Evolutionary conservation across 345 rosid genomes (phyloP), one percentile per base, ranked within the genome.

Genomic region (Hirschfeldia incana): DNA sequence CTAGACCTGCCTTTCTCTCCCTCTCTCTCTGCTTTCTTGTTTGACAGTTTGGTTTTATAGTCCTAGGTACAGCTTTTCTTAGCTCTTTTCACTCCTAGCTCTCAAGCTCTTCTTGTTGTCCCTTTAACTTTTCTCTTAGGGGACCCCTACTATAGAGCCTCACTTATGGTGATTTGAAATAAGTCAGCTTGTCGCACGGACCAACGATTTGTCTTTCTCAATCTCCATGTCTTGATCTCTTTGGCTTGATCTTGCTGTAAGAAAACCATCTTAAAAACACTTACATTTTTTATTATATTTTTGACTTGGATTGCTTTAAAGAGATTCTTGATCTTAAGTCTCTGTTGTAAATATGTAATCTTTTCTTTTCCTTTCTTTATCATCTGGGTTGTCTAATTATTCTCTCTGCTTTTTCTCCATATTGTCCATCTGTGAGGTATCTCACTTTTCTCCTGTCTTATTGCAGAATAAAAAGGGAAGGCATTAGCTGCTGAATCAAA

Each of bases 261-360:
- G 1, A 34, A 57, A 72, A 46, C 34, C 55, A 46, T 46, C 16
- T 46, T 46, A 46, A 69, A 34, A 72, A 46, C 49, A 69, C 62
- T 63, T 39, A 5, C 39, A 37, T 59, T 21, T 71, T 17, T 33
- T 3, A 11, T 29, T 12, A 4, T 58, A 8, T 58, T 17, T 61
- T 63, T 33, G 12, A 57, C 37, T 68, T 68, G 65, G 17, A 17
- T 74, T 33, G 27, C n/a, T 46, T 27, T 64, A 44, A 12, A 32
- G 8, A 11, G 62, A 44, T 73, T 68, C 55, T 79, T 73, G 82
- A 73, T 73, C 69, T n/a, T 67, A 67, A 28, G 77, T 78, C 76
- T 67, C 76, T 76, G 64, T 74, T 84, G 82, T 81, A 89, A 88
- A 88, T 90, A 86, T 80, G 84, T 86, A 81, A 62, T 77, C 79